phyloP scores from a whole-genome alignment of 805 yeast genomes.

The Wickerhamiella hasegawae region DNA sequence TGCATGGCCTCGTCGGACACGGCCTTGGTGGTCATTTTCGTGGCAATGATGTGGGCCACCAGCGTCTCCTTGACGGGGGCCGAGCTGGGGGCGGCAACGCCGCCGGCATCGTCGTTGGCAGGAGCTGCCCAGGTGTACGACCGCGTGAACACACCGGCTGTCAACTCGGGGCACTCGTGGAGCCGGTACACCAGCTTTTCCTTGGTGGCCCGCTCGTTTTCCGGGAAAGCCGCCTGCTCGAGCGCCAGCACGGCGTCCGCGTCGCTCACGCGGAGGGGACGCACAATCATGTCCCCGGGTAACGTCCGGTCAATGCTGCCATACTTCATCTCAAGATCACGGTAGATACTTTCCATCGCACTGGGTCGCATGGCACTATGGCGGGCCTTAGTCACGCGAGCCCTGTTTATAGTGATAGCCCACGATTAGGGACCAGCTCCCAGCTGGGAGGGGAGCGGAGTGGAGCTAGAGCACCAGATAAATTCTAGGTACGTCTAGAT shows the following conservation, averaged over 20 bases:
- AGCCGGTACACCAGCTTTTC: constrained; percentile 57
- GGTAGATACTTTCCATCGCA: constrained; percentile 15
- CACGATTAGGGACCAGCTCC: no score
- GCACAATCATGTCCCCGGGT: constrained; percentile 47
- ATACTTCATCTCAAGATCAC: constrained; percentile 13
- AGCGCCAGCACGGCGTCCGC: constrained; percentile 40
- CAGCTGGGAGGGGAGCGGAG: no score
- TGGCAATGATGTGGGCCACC: constrained; percentile 68
- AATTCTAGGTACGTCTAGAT: no score
- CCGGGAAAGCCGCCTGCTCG: constrained; percentile 57
- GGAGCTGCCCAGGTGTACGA: constrained; percentile 19
- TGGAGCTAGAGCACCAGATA: no score
- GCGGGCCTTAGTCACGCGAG: background rate
- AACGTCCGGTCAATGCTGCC: constrained; percentile 13
- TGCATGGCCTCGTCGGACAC: constrained; percentile 48
- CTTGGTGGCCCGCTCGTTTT: constrained; percentile 48
- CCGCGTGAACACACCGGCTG: constrained; percentile 62
- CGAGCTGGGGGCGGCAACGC: constrained; percentile 18
- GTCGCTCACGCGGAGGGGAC: constrained; percentile 73
- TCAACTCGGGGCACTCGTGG: constrained; percentile 72
- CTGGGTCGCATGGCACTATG: constrained; percentile 13
- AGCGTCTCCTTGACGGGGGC: constrained; percentile 33
- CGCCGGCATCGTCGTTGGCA: constrained; percentile 14
- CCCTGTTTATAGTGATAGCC: no score
- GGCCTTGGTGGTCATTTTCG: constrained; percentile 36